Evolutionary conservation across 2,329 filamentous ascomycete species (phyloP), one percentile per base, ranked within the genome.

Genomic region (Hypoxylon sp.): DNA sequence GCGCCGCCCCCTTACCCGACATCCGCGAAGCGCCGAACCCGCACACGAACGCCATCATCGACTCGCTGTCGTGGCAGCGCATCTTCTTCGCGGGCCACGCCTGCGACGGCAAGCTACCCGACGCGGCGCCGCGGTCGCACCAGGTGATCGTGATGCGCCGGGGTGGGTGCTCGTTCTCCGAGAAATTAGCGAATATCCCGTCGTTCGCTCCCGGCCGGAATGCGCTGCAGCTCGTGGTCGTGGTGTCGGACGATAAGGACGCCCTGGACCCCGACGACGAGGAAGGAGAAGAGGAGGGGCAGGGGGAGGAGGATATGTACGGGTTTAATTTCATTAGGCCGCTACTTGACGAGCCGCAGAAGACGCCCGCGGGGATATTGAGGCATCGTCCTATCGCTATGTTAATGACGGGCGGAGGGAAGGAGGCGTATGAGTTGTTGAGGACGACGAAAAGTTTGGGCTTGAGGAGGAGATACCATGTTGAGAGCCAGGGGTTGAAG

Each of bases 141-240:
- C 91, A 97, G 56, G 84, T 98, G 66, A 90, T 99, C 65, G 87
- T 97, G 54, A 85, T 98, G 74, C 90, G 88, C 29, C 90, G 96
- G 5, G 95, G 96, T 42, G 90, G 89, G 0, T 99, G 96, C 81
- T 91, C 87, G 24, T 98, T 98, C 79, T 91, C 88, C 37, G 82
- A 91, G 29, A 99, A 99, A 79, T 82, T 98, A 0, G 85, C 87
- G 56, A 94, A 93, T 71, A 94, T 98, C n/a, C 94, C 95, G 0
- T 87, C 88, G 9, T 95, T 91, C 77, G 85, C 89, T 1, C 90
- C 92, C 0, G 83, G 85, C 0, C 78, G 83, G 0, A 78, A 80
- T 2, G 85, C 90, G 0, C 83, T 98, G 17, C 92, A 97, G 78
- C 86, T 98, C 3, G 93, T 98, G 29, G 83, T 98, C 47, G 82